Evolutionary conservation across 2,329 filamentous ascomycete species (phyloP).

Genomic region (Alternaria sp.): DNA sequence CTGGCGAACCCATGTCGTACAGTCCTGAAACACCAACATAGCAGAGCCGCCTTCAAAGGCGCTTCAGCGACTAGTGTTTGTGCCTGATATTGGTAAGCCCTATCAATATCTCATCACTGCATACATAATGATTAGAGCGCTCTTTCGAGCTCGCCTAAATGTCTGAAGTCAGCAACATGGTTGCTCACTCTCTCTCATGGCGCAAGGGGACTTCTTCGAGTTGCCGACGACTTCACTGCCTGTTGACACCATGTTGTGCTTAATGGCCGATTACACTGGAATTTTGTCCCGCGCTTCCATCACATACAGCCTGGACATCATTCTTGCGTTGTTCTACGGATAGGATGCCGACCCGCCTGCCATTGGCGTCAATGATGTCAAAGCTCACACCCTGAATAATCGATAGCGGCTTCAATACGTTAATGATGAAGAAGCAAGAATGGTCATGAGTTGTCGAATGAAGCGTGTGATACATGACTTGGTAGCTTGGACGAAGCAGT

Average conservation of each 20-base stretch:
- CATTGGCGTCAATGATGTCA: constrained; percentile 7
- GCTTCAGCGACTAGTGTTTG: not conserved
- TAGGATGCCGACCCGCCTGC: not conserved
- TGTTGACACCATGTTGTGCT: not conserved
- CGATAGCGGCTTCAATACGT: not conserved
- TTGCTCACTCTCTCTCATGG: not conserved
- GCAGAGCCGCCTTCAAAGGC: constrained; percentile 20
- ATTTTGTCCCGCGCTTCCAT: not conserved
- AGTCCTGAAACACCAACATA: constrained; percentile 30
- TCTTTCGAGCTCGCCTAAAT: not conserved
- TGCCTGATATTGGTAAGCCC: not conserved
- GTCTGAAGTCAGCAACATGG: not conserved
- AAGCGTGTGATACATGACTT: not conserved
- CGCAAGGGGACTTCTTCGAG: not conserved
- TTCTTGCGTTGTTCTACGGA: constrained; percentile 5
- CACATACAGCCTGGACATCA: not conserved
- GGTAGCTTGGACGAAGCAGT: not conserved
- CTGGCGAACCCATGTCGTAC: constrained; percentile 10
- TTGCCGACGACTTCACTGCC: not conserved
- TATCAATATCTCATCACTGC: not conserved
- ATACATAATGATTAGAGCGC: not conserved
- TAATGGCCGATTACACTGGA: not conserved
- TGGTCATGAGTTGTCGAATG: not conserved
- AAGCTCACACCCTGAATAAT: not conserved
- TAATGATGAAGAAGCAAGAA: not conserved